Conservation (phyloP, 1,284 basidiomycete species). For the Pseudozyma hubeiensis region DNA sequence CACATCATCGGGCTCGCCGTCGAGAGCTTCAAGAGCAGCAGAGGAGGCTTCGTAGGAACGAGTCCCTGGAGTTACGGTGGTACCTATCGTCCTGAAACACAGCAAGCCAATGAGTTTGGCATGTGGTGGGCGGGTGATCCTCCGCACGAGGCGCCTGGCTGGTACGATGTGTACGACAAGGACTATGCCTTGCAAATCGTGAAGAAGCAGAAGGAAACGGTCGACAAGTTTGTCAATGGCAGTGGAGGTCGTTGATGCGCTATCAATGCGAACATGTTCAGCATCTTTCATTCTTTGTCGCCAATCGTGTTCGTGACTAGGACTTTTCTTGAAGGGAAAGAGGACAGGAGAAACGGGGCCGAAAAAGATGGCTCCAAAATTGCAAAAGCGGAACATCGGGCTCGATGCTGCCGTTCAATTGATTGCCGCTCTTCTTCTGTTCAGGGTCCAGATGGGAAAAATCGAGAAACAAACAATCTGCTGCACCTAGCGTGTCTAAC, state of each 20-base stretch:
- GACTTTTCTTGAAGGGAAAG: too few species aligned
- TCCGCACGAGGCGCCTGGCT: constrained; percentile 47
- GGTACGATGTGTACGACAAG: constrained; percentile 53
- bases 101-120: constrained; percentile 36
- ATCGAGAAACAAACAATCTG: neutral
- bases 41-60: constrained; percentile 19
- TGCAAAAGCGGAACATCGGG: too few species aligned
- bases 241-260: neutral
- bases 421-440: neutral
- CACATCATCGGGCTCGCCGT: constrained; percentile 34
- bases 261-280: too few species aligned
- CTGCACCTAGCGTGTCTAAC: neutral
- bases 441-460: constrained; percentile 16
- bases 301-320: too few species aligned
- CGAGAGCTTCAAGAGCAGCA: constrained; percentile 21
- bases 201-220: constrained; percentile 16
- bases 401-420: too few species aligned
- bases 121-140: constrained; percentile 45
- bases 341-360: too few species aligned
- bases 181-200: constrained; percentile 42
- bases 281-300: too few species aligned
- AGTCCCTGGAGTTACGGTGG: constrained; percentile 56
- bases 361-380: too few species aligned
- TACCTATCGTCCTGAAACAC: constrained; percentile 43
- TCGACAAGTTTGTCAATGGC: constrained; percentile 14